phyloP scores from a whole-genome alignment of 768 basidiomycete species.

The Boletus sp. region DNA sequence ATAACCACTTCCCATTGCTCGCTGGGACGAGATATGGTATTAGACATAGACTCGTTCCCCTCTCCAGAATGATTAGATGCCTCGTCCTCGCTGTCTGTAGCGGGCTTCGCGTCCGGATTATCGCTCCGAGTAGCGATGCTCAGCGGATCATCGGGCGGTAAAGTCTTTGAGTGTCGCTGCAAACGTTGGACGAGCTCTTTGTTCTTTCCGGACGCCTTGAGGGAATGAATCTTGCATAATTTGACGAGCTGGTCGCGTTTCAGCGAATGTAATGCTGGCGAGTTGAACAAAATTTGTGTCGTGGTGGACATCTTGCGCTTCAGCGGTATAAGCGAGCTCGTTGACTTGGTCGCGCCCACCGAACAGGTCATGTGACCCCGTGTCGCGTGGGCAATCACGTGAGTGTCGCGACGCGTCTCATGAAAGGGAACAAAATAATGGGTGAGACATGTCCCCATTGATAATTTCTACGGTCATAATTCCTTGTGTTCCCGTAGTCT shows the following conservation, averaged over 20 bases:
- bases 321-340: conserved; percentile 6
- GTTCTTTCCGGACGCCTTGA: conserved; percentile 82
- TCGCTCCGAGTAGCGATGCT: conserved; percentile 56
- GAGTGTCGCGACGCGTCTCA: conserved; percentile 6
- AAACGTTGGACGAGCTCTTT: conserved; percentile 66
- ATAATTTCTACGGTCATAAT: not conserved
- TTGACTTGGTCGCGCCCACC: conserved; percentile 12
- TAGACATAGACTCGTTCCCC: conserved; percentile 2
- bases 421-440: conserved; percentile 9
- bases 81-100: conserved; percentile 33
- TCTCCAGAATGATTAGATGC: conserved; percentile 22
- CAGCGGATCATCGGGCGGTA: conserved; percentile 54
- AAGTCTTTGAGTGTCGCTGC: conserved; percentile 60
- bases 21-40: conserved; percentile 53
- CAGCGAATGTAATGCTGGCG: conserved; percentile 76
- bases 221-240: conserved; percentile 77
- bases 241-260: conserved; percentile 83
- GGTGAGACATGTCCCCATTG: conserved; percentile 11
- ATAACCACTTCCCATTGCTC: conserved; percentile 87
- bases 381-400: conserved; percentile 13
- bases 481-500: not conserved
- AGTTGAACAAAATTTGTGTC: conserved; percentile 80
- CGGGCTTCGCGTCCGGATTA: conserved; percentile 28
- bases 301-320: conserved; percentile 55
- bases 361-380: conserved; percentile 17